Evolutionary conservation across 495 filamentous ascomycete species (phyloP).

Genomic region (Lindgomyces ingoldianus): DNA sequence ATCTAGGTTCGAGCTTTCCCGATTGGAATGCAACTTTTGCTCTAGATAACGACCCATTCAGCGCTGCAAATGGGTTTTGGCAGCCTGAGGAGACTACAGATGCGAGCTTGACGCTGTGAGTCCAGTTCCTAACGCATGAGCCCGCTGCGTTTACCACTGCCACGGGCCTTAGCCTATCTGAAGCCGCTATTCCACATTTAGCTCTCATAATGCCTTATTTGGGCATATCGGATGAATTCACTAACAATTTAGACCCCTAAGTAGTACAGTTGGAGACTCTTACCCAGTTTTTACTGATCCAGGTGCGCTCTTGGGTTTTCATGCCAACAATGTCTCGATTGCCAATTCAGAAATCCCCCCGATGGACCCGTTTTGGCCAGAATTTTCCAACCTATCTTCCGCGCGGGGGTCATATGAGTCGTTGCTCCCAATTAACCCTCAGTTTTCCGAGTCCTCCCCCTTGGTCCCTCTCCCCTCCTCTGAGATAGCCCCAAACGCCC

Average conservation of each 20-base stretch:
- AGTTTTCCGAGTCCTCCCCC: not conserved
- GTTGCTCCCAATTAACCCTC: not conserved
- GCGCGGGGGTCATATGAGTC: not conserved
- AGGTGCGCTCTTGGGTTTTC: no score
- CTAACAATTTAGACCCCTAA: no score
- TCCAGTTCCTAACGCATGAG: no score
- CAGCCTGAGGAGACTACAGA: no score
- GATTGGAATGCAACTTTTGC: not conserved
- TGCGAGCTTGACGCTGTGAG: no score
- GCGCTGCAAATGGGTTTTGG: not conserved
- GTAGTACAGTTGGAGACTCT: no score
- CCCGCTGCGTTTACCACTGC: no score
- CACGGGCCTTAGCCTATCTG: no score
- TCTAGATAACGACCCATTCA: not conserved
- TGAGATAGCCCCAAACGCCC: not conserved
- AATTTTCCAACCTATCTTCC: not conserved
- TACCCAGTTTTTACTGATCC: no score
- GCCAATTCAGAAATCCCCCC: not conserved
- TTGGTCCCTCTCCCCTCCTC: not conserved
- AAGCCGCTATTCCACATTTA: no score
- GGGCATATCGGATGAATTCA: no score
- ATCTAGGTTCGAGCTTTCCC: not conserved
- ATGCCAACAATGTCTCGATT: not conserved
- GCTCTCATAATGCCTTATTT: no score
- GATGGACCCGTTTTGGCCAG: not conserved